phyloP scores from a whole-genome alignment of 176 grass and related monocot species.

The Cenchrus fungigraminus region DNA sequence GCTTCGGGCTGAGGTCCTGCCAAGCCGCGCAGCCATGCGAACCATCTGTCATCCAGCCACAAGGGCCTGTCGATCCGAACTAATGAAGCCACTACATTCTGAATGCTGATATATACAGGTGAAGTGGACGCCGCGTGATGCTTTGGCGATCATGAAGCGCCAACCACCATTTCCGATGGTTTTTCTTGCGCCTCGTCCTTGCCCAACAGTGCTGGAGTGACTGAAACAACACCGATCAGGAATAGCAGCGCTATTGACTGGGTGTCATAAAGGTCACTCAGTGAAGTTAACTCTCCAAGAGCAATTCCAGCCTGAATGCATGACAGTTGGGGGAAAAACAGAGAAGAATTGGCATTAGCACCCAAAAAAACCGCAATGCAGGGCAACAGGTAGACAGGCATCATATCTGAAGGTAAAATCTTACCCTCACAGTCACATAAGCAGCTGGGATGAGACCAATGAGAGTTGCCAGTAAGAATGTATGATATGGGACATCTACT shows the following conservation, averaged over 20 bases:
- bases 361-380: background rate
- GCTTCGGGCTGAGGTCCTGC: background rate
- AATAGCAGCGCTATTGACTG: conserved; percentile 85
- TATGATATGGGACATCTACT: conserved; percentile 95
- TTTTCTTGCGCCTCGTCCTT: conserved; percentile 67
- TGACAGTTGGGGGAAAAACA: background rate
- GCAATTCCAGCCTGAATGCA: conserved; percentile 88
- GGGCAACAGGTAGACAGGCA: background rate
- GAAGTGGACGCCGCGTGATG: background rate
- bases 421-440: conserved; percentile 91
- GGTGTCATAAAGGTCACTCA: conserved; percentile 93
- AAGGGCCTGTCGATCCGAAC: conserved; percentile 7
- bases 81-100: conserved; percentile 31
- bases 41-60: conserved; percentile 16
- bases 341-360: background rate
- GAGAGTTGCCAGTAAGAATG: conserved; percentile 78
- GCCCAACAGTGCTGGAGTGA: conserved; percentile 79
- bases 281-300: conserved; percentile 79
- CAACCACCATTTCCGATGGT: conserved; percentile 21
- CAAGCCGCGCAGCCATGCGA: conserved; percentile 8
- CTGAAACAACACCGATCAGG: conserved; percentile 85
- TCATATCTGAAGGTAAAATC: conserved; percentile 10
- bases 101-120: conserved; percentile 65
- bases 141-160: conserved; percentile 43
- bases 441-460: conserved; percentile 92